Evolutionary conservation across 768 basidiomycete species (phyloP), one percentile per base, ranked within the genome.

Genomic region (Suillus variegatus): DNA sequence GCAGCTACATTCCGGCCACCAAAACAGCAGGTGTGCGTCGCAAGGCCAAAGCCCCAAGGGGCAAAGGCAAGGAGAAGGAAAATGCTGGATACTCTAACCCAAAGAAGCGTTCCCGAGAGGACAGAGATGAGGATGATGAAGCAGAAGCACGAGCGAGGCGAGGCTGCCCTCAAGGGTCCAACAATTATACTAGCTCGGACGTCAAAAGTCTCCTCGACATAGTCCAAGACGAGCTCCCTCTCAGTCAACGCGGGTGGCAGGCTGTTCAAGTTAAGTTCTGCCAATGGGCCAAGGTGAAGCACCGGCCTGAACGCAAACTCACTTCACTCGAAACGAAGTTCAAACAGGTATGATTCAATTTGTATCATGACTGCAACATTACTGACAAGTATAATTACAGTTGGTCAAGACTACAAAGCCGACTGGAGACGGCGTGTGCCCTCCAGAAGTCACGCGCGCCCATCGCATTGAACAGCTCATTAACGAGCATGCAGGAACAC

Each of bases 401-500:
- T 56, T 74, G 20, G 57, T 73, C 5, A 73, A 68, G 54, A 69
- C 68, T 3, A 71, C 66, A 38, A 74, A 77, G 67, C 73, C 74
- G 44, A 78, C 73, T 2, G 73, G 75, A 2, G 60, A 54, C 44
- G 73, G 67, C 6, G 63, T 69, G 2, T 68, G 69, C 62, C 73
- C 76, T 16, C 65, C 64, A 18, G 52, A 66, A 22, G 63, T 77
- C 28, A 67, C 65, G 7, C 65, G 55, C 14, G 74, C 76, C 2
- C 71, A 75, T 49, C 40, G 57, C 6, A 75, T 77, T 49, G 70
- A 77, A n/a, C 32, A 69, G n/a, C 60, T 70, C 1, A 76, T 77
- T 22, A 70, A 67, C 22, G 69, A 76, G 43, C 61, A 58, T 7
- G 68, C 68, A 13, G 69, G 66, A 4, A 70, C 71, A 4, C 38